Evolutionary conservation across 1,284 basidiomycete genomes (phyloP), one percentile per base, ranked within the genome.

Genomic region (Fomitiporia mediterranea): DNA sequence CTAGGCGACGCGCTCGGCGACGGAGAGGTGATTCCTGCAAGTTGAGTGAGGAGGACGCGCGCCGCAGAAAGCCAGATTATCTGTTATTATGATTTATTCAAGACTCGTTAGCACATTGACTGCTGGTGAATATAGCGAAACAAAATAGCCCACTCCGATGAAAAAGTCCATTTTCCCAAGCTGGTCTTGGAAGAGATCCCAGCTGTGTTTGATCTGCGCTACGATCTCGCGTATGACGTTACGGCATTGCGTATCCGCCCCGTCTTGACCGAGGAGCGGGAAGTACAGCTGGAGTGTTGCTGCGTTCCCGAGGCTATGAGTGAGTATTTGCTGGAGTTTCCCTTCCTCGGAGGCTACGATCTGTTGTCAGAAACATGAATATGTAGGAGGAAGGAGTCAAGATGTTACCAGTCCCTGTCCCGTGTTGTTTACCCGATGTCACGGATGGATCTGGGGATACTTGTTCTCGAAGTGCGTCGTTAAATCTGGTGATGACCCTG

Each of bases 241-340:
- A 23, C 40, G 40, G 40, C 50, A 52, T 27, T 27, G 40, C 21
- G 35, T 48, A 2, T 34, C 35, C 23, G 46, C 46, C 39, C 15
- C 51, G 1, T 21, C 30, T 5, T 37, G 7, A 35, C 47, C 47
- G n/a, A 35, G 15, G 15, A 32, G 27, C 30, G 39, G 28, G n/a
- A 46, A 46, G 30, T 57, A 30, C 23, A 57, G 30, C 34, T 57
- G 56, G 40, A 57, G 46, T 7, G 47, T 9, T 21, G 56, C 44
- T 7, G 39, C 56, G n/a, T 46, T 42, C 11, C 50, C 56, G 32
- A 57, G 40, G 37, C 50, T 52, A 17, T 37, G 50, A 38, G 56
- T 37, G 17, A 48, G 17, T 19, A 43, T 21, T 17, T 19, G 23
- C 21, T 8, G 39, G 40, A 27, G 50, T 19, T 28, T 19, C 7